Base-by-base conservation (phyloP, 805 yeast genomes). In the Candida ovalis region DNA sequence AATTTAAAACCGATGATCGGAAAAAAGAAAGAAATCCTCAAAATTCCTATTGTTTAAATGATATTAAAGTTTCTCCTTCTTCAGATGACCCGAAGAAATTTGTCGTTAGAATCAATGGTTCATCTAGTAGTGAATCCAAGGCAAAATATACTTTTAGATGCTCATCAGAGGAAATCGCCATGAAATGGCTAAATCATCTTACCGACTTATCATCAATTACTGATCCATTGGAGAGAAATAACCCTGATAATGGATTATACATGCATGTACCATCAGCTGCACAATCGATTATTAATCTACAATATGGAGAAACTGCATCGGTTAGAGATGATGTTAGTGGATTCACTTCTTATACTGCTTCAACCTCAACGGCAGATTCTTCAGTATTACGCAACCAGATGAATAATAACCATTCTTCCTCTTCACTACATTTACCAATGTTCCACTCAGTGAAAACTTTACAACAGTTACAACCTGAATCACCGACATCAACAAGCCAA, bases 1-100 rank as follows among this genome's bases (percentile, higher is more conserved):
- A 84, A 62, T 84, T 83, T 65, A 80, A 77, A 58, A 67, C 81
- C 0, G 63, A 70, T 24, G 82, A 79, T 62, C 69, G 83, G 36
- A 78, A 75, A 56, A 76, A 77, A 52, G 84, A 81, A 43, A 75
- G 75, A 50, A 59, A 59, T 23, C 80, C 80, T 4, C 45, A 71
- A 3, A 59, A 66, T 54, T 75, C 80, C 37, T 67, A 73, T 41
- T 57, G 71, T 25, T 55, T 76, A 35, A 69, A 71, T 51, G 63
- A 61, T 33, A 50, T 63, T 17, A 56, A 52, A 22, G 61, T 64
- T n/a, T 63, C 66, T 33, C 63, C 70, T 27, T 59, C 64, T 13
- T 55, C 57, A n/a, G 65, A 63, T 19, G 73, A 69, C 13, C 64
- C 69, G 4, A 55, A 46, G 40, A 72, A 73, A 47, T 72, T 76